Evolutionary conservation across 1,284 basidiomycete species (phyloP), one percentile per base, ranked within the genome.

Genomic region (Leccinum pachyderme): DNA sequence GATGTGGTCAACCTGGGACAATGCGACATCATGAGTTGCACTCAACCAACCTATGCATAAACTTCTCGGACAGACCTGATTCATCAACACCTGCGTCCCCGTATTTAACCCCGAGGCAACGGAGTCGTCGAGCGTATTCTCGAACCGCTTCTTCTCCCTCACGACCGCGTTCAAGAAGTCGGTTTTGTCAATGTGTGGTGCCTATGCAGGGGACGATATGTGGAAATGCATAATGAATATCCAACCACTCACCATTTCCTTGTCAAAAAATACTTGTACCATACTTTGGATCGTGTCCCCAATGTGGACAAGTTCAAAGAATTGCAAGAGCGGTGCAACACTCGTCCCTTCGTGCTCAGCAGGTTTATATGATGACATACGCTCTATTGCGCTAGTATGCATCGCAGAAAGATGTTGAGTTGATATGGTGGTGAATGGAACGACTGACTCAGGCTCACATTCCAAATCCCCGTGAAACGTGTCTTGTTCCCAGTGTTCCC

Each of bases 201-300:
- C 84, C 91, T 93, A 39, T 35, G 6, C 32, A 35, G n/a, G 12
- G 37, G 18, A n/a, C 33, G 2, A 13, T 29, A 18, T 13, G 28
- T 3, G 24, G 24, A 46, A 31, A 25, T 22, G 3, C n/a, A 45
- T 50, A 31, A 62, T 32, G 31, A 25, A 31, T 24, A 9, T 1
- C 12, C 11, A 8, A 28, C 4, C 2, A 52, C 79, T 28, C 53
- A 90, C 91, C 68, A 98, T 76, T 66, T 97, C 95, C 68, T 95
- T 95, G 67, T 98, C 95, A 67, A 95, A 99, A 73, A 96, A 99
- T 2, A 98, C 96, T 63, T 98, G 93, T 2, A 97, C 86, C 87
- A 99, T 97, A 28, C 90, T 93, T 73, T 95, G 93, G 50, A 99
- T 98, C 18, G 93, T 99, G 71, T 99, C 96, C 0, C 94, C 97